A percentile compares a stretch with the other conserved stretches of the same genome.
These are phyloP conservation scores for Chloropicon primus DNA, from an alignment of 139 green algal species.

Conservation along the genomic window DNA sequence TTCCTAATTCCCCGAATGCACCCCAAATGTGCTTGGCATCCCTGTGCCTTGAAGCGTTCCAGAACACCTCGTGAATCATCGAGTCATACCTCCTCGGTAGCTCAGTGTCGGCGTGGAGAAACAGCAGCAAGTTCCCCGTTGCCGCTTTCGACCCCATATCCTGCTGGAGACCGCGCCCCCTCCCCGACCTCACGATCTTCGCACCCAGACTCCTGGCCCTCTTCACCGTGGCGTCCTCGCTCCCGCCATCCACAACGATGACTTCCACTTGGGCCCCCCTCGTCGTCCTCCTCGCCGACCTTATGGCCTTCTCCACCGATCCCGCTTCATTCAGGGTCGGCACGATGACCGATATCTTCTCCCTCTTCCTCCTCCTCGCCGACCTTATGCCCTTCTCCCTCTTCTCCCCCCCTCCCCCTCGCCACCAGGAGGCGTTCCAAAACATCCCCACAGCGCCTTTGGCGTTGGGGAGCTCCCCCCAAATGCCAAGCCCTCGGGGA, in stretches of 20 bases:
- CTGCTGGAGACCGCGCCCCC: background rate
- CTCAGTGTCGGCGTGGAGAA: slow-evolving; percentile 2
- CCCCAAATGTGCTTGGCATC: background rate
- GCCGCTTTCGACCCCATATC: background rate
- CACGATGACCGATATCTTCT: background rate
- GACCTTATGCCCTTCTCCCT: too few relatives aligned
- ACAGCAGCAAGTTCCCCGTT: background rate
- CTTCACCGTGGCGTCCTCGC: slow-evolving; percentile 12
- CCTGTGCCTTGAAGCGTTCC: background rate
- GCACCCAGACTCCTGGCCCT: slow-evolving; percentile 7
- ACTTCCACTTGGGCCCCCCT: slow-evolving; percentile 7
- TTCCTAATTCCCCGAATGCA: background rate
- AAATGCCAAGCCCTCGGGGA: too few relatives aligned
- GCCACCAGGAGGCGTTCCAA: background rate
- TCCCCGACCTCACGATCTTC: background rate
- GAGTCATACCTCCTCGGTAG: background rate
- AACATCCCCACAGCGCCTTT: too few relatives aligned
- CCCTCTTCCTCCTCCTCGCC: background rate
- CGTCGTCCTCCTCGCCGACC: background rate
- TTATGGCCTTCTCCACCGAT: background rate
- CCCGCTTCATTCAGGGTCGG: background rate
- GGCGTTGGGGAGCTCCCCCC: too few relatives aligned
- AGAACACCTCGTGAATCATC: background rate
- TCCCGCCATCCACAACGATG: slow-evolving; percentile 24
- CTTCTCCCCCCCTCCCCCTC: background rate